These are phyloP conservation scores for Paecilomyces variotii DNA, from an alignment of 2,329 filamentous ascomycete genomes.

Conservation along the genomic window DNA sequence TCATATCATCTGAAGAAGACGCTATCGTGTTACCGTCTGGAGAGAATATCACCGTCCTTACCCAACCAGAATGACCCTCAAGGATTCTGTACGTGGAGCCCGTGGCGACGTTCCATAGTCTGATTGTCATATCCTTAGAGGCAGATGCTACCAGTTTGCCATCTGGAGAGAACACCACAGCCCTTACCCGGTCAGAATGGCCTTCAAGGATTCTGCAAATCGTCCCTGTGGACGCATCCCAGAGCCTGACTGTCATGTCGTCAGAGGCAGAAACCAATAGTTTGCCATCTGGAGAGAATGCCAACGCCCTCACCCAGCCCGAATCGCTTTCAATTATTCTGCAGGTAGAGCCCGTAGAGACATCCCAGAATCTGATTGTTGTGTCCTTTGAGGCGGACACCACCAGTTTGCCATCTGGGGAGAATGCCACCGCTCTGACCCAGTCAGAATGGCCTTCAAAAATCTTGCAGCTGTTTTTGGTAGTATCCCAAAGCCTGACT, in stretches of 20 bases:
- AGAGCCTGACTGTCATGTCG: constrained; percentile 11
- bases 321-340: constrained; percentile 11
- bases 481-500: too few relatives aligned
- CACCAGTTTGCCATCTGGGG: not conserved
- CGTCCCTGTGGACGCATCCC: constrained; percentile 1
- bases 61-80: constrained; percentile 4
- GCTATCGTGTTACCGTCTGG: constrained; percentile 9
- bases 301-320: constrained; percentile 6
- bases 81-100: constrained; percentile 4
- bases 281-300: constrained; percentile 10
- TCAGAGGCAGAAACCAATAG: constrained; percentile 12
- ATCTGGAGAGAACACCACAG: constrained; percentile 14
- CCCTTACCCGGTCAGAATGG: constrained; percentile 3
- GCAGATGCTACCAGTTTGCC: constrained; percentile 12
- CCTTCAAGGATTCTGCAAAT: constrained; percentile 6
- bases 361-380: not conserved
- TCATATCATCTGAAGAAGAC: constrained; percentile 14
- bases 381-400: not conserved
- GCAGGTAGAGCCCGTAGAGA: not conserved
- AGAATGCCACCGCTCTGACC: not conserved
- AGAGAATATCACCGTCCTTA: constrained; percentile 13
- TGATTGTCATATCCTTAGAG: constrained; percentile 12
- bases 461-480: too few relatives aligned
- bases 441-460: too few relatives aligned
- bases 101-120: constrained; percentile 4